Evolutionary conservation across 1,284 basidiomycete species (phyloP), one percentile per base, ranked within the genome.

Genomic region (Tetrapyrgos nigripes): DNA sequence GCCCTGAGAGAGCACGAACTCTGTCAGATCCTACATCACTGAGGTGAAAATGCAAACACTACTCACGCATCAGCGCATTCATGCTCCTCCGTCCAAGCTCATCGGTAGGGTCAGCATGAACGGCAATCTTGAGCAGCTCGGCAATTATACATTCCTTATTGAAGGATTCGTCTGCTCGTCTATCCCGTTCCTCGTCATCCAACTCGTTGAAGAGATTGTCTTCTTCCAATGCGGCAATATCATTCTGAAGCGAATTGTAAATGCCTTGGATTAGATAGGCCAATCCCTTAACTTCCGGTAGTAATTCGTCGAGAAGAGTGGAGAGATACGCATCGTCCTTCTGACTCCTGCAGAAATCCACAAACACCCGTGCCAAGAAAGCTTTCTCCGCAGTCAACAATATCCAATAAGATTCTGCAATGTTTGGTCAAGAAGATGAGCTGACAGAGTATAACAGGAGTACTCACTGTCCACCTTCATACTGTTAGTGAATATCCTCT

Each of bases 21-120:
- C 44, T 45, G 26, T 46, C 11, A 37, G 35, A 23, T 31, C 5
- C 6, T 21, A 45, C 13, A 27, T 43, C 5, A 63, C 48, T 46
- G 54, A 57, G 17, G 56, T 46, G 17, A 51, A 54, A 46, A 24
- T 26, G 13, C 19, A 13, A 56, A 46, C 40, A 26, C 55, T 10
- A 86, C 90, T 74, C 65, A 91, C 93, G 86, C 62, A 95, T 86
- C 40, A 96, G 85, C 60, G 86, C 82, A 68, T 94, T 94, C 91
- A 97, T 96, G 75, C 93, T 94, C 62, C 95, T 79, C 61, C 96
- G 77, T 4, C 97, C 96, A 63, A 93, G 93, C 74, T 98, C 95
- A 76, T 99, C 97, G 1, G 88, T 86, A 66, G 96, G 98, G 74
- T 98, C 97, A 29, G 95, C 79, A 58, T 91, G 86, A 3, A 93